Percentiles rank a stretch among this genome's conserved stretches.
phyloP scores from a whole-genome alignment of 441 rosid species.

The Corymbia calophylla region DNA sequence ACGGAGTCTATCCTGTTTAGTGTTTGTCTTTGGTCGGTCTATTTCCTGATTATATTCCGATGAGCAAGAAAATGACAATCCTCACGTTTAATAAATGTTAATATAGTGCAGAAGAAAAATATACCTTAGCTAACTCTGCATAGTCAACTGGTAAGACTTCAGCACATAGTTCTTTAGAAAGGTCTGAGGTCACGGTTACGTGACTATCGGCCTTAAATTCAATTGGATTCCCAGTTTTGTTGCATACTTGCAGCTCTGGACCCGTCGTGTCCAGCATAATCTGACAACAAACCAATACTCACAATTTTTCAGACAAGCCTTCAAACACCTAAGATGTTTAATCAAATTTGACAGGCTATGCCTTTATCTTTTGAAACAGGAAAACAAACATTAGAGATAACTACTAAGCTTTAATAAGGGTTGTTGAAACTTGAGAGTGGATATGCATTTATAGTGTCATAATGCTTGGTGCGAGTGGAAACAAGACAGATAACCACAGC shows the following conservation, averaged over 20 bases:
- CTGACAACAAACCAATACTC: not conserved
- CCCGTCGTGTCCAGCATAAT: constrained; percentile 19
- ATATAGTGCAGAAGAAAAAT: not conserved
- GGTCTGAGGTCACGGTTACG: constrained; percentile 9
- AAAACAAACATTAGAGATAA: not conserved
- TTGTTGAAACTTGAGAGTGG: not conserved
- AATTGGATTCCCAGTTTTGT: constrained; percentile 7
- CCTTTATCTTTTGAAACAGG: not conserved
- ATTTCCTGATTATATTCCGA: not conserved
- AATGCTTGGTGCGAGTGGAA: not conserved
- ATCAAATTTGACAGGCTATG: not conserved
- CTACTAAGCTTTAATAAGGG: not conserved
- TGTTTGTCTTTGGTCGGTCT: not conserved
- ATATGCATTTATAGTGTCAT: not conserved
- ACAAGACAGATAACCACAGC: not conserved
- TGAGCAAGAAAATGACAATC: not conserved
- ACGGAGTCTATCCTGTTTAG: not conserved
- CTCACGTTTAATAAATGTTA: not conserved
- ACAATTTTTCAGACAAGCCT: not conserved
- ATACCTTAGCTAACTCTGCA: constrained; percentile 15
- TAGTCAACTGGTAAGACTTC: constrained; percentile 13
- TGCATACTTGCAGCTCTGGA: constrained; percentile 18
- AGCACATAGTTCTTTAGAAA: constrained; percentile 6
- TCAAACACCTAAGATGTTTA: not conserved
- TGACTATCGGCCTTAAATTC: constrained; percentile 7